Evolutionary conservation across 495 filamentous ascomycete species (phyloP).

Genomic region (Penicillium antarcticum): DNA sequence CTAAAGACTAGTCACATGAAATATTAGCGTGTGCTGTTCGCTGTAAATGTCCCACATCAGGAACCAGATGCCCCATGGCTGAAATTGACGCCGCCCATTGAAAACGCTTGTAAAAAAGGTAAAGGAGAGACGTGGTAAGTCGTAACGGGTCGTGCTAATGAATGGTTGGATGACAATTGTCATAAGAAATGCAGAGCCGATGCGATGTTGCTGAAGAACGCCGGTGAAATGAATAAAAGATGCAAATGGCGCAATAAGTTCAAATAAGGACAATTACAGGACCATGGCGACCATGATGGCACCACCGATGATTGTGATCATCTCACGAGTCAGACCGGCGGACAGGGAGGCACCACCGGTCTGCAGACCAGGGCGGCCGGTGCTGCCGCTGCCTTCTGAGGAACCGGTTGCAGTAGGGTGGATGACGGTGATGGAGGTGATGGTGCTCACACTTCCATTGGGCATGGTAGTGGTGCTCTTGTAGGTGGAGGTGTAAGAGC

Average conservation of each 20-base stretch:
- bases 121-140: slow-evolving; percentile 23
- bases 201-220: slow-evolving; percentile 11
- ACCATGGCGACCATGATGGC: slow-evolving; percentile 39
- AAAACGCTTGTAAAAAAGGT: slow-evolving; percentile 8
- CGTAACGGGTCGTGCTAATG: slow-evolving; percentile 13
- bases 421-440: slow-evolving; percentile 48
- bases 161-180: slow-evolving; percentile 24
- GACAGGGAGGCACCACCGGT: slow-evolving; percentile 34
- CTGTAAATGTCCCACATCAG: slow-evolving; percentile 2
- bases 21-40: slow-evolving; percentile 2
- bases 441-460: slow-evolving; percentile 55
- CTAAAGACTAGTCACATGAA: slow-evolving; percentile 11
- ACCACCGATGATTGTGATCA: slow-evolving; percentile 43
- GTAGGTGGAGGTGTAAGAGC: slow-evolving; percentile 32
- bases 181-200: slow-evolving; percentile 11
- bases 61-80: neutral
- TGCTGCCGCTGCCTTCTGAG: slow-evolving; percentile 22
- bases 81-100: neutral
- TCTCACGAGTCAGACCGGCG: slow-evolving; percentile 32
- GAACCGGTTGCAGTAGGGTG: slow-evolving; percentile 26
- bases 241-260: neutral
- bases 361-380: slow-evolving; percentile 38
- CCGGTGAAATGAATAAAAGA: slow-evolving; percentile 4
- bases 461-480: slow-evolving; percentile 63
- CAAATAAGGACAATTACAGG: slow-evolving; percentile 19